Percentiles rank a stretch among this genome's conserved stretches.
Conservation (phyloP, 768 basidiomycete genomes). For the Boletales sp. region DNA sequence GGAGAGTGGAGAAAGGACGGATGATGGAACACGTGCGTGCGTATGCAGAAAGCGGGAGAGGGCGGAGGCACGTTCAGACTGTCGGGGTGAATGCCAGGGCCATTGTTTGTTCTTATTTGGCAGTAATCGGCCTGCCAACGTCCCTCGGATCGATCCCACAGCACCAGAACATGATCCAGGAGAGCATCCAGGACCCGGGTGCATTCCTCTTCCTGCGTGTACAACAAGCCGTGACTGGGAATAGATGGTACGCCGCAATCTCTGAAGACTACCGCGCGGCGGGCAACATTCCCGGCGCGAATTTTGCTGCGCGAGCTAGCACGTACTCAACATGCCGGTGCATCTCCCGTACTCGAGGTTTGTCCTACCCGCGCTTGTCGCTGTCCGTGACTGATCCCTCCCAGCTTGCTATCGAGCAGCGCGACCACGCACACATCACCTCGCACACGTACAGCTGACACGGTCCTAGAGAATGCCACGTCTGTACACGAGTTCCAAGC, state of each 20-base stretch:
- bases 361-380: background rate
- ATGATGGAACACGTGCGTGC: slow-evolving; percentile 31
- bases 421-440: slow-evolving; percentile 79
- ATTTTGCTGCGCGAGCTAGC: slow-evolving; percentile 84
- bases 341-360: slow-evolving; percentile 79
- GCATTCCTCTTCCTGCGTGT: background rate
- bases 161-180: slow-evolving; percentile 96
- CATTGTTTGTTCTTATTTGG: too few relatives aligned
- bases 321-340: slow-evolving; percentile 78
- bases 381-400: background rate
- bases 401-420: slow-evolving; percentile 81
- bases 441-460: slow-evolving; percentile 96
- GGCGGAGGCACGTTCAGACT: too few relatives aligned
- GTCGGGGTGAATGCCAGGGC: too few relatives aligned
- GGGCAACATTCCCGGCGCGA: slow-evolving; percentile 73
- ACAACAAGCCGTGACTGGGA: background rate
- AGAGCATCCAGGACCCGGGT: slow-evolving; percentile 83
- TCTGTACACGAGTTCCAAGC: slow-evolving; percentile 42
- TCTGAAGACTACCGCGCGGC: slow-evolving; percentile 71
- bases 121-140: too few relatives aligned
- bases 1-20: slow-evolving; percentile 26
- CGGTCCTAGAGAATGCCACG: slow-evolving; percentile 66
- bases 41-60: slow-evolving; percentile 32
- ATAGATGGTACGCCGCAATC: slow-evolving; percentile 87
- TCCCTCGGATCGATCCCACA: slow-evolving; percentile 53